phyloP scores from a whole-genome alignment of 768 basidiomycete species.

The Tricholoma bakamatsutake region DNA sequence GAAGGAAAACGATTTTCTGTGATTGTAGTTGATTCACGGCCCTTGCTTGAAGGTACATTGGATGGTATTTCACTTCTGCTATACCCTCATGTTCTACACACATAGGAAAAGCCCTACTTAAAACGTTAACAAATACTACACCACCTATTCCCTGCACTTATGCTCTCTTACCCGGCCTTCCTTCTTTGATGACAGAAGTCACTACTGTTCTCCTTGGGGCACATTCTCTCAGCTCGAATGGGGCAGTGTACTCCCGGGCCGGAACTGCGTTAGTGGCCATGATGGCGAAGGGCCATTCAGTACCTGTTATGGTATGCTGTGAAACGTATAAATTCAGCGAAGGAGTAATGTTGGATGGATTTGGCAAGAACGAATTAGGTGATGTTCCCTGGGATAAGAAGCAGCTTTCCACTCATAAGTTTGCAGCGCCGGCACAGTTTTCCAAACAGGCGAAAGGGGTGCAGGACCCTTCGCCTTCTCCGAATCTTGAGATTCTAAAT shows the following conservation, averaged over 20 bases:
- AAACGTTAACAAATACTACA: slow-evolving; percentile 53
- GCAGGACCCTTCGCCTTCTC: slow-evolving; percentile 24
- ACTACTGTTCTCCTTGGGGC: slow-evolving; percentile 88
- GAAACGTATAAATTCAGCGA: slow-evolving; percentile 99
- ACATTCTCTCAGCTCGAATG: slow-evolving; percentile 92
- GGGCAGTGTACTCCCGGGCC: slow-evolving; percentile 87
- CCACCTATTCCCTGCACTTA: slow-evolving; percentile 81
- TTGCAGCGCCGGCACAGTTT: slow-evolving; percentile 31
- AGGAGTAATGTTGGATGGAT: slow-evolving; percentile 85
- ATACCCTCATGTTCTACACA: background rate
- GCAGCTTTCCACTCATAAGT: background rate
- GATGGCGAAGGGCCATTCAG: slow-evolving; percentile 85
- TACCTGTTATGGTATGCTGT: slow-evolving; percentile 94
- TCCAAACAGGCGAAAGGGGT: slow-evolving; percentile 21
- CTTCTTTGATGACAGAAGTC: slow-evolving; percentile 73
- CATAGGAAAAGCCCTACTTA: slow-evolving; percentile 73
- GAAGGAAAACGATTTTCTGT: slow-evolving; percentile 81
- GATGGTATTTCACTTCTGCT: background rate
- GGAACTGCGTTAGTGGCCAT: slow-evolving; percentile 96
- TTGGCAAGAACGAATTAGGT: slow-evolving; percentile 97
- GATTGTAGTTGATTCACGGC: slow-evolving; percentile 91
- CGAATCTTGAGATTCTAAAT: slow-evolving; percentile 72
- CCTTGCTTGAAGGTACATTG: slow-evolving; percentile 76
- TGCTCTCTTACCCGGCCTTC: slow-evolving; percentile 80
- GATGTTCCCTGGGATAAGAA: slow-evolving; percentile 15